A percentile compares a stretch with the other conserved stretches of the same genome.
These are phyloP conservation scores for Tilletia walkeri DNA, from an alignment of 1,284 basidiomycete genomes.

Conservation along the genomic window DNA sequence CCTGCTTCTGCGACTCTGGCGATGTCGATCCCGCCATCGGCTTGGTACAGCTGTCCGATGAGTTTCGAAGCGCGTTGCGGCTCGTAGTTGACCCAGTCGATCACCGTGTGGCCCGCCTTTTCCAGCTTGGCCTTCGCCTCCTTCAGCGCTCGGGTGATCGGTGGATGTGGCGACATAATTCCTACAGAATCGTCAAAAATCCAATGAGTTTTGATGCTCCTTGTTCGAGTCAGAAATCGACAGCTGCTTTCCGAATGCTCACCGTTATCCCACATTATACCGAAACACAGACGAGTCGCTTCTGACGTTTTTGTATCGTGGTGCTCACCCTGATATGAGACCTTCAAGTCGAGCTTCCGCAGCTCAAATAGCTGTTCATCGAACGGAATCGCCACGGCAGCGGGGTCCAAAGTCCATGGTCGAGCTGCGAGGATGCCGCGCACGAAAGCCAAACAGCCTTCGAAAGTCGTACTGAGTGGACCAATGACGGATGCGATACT, in stretches of 20 bases:
- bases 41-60: conserved; percentile 29
- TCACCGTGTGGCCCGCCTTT: neutral
- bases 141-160: neutral
- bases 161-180: neutral
- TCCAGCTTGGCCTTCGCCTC: conserved; percentile 4
- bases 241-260: neutral
- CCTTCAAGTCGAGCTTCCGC: conserved; percentile 26
- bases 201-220: too few relatives aligned
- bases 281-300: conserved; percentile 28
- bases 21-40: conserved; percentile 48
- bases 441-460: neutral
- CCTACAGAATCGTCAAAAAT: neutral
- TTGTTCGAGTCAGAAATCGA: too few relatives aligned
- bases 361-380: conserved; percentile 30
- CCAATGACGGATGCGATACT: conserved; percentile 9
- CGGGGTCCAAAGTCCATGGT: conserved; percentile 19
- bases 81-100: conserved; percentile 25
- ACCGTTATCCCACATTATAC: conserved; percentile 22
- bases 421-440: neutral
- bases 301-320: neutral
- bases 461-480: neutral
- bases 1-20: conserved; percentile 30
- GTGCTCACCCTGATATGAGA: neutral
- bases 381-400: conserved; percentile 27
- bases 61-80: neutral